Evolutionary conservation across 371 early-diverging fungal species (phyloP).

Genomic region (Mortierella sp.): DNA sequence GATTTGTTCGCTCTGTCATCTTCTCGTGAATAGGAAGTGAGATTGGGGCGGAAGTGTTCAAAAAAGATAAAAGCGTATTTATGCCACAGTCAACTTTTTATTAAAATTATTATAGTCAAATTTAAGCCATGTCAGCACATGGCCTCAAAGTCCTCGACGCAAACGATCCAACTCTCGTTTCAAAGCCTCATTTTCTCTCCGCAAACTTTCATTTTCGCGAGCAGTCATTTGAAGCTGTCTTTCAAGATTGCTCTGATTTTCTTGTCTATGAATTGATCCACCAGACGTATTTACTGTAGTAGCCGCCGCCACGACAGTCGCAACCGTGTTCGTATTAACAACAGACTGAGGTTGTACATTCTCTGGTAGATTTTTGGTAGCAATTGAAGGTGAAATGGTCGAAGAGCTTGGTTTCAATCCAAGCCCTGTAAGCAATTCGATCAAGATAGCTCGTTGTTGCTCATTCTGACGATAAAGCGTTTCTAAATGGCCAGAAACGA

Average conservation of each 20-base stretch:
- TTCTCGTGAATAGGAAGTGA: neutral
- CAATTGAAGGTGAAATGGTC: neutral
- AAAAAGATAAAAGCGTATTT: neutral
- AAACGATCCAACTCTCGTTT: conserved; percentile 64
- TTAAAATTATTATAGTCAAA: neutral
- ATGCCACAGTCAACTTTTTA: neutral
- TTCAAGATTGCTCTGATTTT: conserved; percentile 53
- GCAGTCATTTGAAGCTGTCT: conserved; percentile 58
- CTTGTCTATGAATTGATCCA: conserved; percentile 30
- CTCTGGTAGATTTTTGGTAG: neutral
- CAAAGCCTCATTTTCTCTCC: conserved; percentile 67
- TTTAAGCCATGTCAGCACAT: neutral
- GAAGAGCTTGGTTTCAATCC: conserved; percentile 27
- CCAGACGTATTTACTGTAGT: neutral
- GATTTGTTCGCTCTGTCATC: neutral
- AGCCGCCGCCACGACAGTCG: neutral
- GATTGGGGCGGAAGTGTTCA: neutral
- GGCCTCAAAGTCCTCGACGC: conserved; percentile 29
- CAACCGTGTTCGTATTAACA: neutral
- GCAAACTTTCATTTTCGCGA: conserved; percentile 65
- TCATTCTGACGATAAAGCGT: conserved; percentile 55
- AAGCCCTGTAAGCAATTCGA: conserved; percentile 42
- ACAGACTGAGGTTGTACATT: neutral
- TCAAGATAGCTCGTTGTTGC: conserved; percentile 47
- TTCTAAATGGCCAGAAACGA: conserved; percentile 40